Evolutionary conservation across 306 rosid species (phyloP), one percentile per base, ranked within the genome.

Genomic region (Lathyrus tuberosus): DNA sequence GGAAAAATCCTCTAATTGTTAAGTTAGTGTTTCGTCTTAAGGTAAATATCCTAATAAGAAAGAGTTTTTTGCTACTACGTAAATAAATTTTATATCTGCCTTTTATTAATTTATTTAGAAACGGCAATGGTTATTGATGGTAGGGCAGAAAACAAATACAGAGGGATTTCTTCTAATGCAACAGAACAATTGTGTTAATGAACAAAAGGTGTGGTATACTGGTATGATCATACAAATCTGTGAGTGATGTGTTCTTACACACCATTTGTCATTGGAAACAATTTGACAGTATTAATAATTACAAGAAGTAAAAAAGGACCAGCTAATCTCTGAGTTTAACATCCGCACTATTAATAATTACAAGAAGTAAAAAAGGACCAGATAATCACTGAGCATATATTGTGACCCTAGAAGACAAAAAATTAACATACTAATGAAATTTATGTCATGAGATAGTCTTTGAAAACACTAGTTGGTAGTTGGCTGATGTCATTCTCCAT

Each of bases 131-230:
- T 73, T 79, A 24, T 73, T 49, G 53, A 67, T 84, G 81, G 20
- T 75, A 91, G 94, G 90, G 77, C 77, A 84, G 97, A 83, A 88
- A 87, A 79, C 81, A 85, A 75, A 77, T 77, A 77, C 84, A 88
- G 85, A 3, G 76, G 81, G 40, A 54, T 81, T 65, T 54, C 73
- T 70, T 67, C 35, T 13, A 75, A 48, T 76, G 75, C 83, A 24
- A 24, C 67, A 57, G 71, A 80, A 48, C 67, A 30, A 48, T 53
- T 70, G 51, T 66, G 43, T 64, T 80, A 51, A 67, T 26, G 59
- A 78, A 74, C 70, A 61, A 73, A 76, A 76, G 59, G 42, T 6
- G 35, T 8, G 24, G 38, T 48, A 71, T 18, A 8, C 14, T 69
- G 17, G 5, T 26, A 26, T 26, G 30, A 26, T 26, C 30, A 26